Evolutionary conservation across 768 basidiomycete genomes (phyloP).

Genomic region (Lactarius tabidus): DNA sequence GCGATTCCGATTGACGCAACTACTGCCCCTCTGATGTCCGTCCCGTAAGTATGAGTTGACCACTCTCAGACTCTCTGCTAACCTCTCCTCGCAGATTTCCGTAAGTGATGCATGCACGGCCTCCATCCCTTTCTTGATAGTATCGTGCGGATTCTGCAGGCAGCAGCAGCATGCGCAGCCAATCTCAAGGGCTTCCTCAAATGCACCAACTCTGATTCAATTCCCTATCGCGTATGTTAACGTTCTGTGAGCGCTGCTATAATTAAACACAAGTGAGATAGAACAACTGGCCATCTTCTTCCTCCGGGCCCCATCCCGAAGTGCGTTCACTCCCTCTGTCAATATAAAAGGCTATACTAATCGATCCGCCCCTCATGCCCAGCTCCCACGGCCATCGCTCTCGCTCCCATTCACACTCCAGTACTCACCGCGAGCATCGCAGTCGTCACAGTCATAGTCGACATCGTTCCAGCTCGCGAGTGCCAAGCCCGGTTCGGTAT

Average conservation of each 20-base stretch:
- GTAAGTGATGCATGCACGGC: slow-evolving; percentile 1
- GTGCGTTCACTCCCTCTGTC: slow-evolving; percentile 5
- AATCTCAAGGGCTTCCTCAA: background rate
- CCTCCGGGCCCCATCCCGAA: slow-evolving; percentile 4
- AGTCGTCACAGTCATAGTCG: background rate
- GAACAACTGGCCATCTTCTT: slow-evolving; percentile 5
- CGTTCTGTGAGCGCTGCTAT: background rate
- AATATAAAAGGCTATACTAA: background rate
- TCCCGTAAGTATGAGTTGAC: slow-evolving; percentile 6
- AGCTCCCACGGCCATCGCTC: background rate
- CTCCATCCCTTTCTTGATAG: background rate
- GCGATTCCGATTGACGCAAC: background rate
- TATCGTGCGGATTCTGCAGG: background rate
- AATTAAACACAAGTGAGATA: background rate
- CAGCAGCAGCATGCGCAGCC: slow-evolving; percentile 6
- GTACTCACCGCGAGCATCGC: background rate
- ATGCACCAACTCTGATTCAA: background rate
- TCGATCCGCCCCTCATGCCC: background rate
- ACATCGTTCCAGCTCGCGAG: slow-evolving; percentile 1
- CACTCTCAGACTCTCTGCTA: background rate
- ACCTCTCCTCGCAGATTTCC: slow-evolving; percentile 6
- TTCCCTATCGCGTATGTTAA: slow-evolving; percentile 1
- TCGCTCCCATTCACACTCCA: slow-evolving; percentile 5
- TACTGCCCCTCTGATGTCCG: background rate
- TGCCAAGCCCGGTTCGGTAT: slow-evolving; percentile 13